A percentile compares a stretch with the other conserved stretches of the same genome.
Conservation (phyloP, 192 early-diverging fungal genomes). For the Dissophora ornata region DNA sequence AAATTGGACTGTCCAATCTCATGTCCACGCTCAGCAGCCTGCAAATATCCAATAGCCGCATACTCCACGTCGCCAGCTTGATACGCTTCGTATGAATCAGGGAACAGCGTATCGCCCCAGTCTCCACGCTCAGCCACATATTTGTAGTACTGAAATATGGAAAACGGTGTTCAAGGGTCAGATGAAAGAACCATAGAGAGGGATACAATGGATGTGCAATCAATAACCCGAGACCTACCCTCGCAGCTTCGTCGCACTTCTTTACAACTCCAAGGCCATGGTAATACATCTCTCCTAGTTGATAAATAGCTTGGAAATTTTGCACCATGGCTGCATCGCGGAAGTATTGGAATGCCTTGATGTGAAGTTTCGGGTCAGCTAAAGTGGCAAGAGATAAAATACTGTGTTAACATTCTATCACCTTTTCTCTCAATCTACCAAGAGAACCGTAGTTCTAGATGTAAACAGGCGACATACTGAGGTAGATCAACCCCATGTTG, state of each 20-base stretch:
- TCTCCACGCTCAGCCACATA: slow-evolving; percentile 86
- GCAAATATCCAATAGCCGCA: slow-evolving; percentile 78
- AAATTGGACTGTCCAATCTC: slow-evolving; percentile 91
- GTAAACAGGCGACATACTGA: slow-evolving; percentile 21
- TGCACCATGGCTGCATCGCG: slow-evolving; percentile 68
- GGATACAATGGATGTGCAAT: background rate
- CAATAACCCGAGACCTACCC: slow-evolving; percentile 58
- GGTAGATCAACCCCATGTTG: slow-evolving; percentile 64
- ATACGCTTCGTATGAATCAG: slow-evolving; percentile 67
- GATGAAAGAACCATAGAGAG: background rate
- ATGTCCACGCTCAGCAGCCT: slow-evolving; percentile 91
- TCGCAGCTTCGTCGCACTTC: slow-evolving; percentile 75
- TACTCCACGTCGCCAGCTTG: slow-evolving; percentile 71
- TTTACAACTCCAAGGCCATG: slow-evolving; percentile 60
- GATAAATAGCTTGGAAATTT: slow-evolving; percentile 84
- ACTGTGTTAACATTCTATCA: no score
- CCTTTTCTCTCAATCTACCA: slow-evolving; percentile 36
- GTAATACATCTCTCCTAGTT: slow-evolving; percentile 78
- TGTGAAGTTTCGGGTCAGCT: slow-evolving; percentile 36
- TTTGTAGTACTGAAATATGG: slow-evolving; percentile 72
- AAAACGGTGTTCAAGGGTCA: background rate
- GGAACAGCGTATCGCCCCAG: slow-evolving; percentile 81
- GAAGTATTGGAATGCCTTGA: slow-evolving; percentile 64
- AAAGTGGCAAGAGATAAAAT: background rate
- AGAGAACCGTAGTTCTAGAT: background rate